These are phyloP conservation scores for Teunomyces pallodes DNA, from an alignment of 805 yeast species.

Conservation along the genomic window DNA sequence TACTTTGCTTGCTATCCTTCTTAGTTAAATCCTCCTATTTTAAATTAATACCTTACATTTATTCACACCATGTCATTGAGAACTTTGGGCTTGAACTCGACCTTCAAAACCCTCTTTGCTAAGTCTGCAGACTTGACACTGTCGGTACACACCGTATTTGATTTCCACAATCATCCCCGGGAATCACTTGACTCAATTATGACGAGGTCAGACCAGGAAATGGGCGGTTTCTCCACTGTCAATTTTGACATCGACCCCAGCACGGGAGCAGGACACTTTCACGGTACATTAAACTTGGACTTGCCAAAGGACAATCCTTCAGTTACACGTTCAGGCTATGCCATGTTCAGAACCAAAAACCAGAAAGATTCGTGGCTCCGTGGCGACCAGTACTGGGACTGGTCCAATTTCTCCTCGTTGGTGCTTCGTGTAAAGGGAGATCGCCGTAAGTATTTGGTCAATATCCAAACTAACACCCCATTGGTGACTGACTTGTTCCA, in stretches of 20 bases:
- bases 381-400: conserved; percentile 62
- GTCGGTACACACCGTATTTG: conserved; percentile 46
- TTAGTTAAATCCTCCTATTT: too few species aligned
- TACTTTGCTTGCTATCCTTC: too few species aligned
- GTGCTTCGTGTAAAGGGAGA: conserved; percentile 73
- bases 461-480: conserved; percentile 78
- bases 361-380: conserved; percentile 50
- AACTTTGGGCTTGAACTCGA: conserved; percentile 37
- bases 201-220: conserved; percentile 67
- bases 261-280: conserved; percentile 35
- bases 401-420: conserved; percentile 60
- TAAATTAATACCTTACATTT: neutral
- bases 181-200: conserved; percentile 46
- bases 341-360: conserved; percentile 81
- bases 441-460: conserved; percentile 70
- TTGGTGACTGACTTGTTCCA: conserved; percentile 77
- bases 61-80: conserved; percentile 35
- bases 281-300: conserved; percentile 66
- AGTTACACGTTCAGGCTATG: conserved; percentile 66
- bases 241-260: conserved; percentile 42
- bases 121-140: conserved; percentile 27
- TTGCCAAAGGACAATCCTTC: conserved; percentile 63
- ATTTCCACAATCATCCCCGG: conserved; percentile 52
- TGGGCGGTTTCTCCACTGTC: conserved; percentile 77
- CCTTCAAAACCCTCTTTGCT: conserved; percentile 35